Evolutionary conservation across 2,329 filamentous ascomycete species (phyloP).

Genomic region (Cryphonectria parasitica): DNA sequence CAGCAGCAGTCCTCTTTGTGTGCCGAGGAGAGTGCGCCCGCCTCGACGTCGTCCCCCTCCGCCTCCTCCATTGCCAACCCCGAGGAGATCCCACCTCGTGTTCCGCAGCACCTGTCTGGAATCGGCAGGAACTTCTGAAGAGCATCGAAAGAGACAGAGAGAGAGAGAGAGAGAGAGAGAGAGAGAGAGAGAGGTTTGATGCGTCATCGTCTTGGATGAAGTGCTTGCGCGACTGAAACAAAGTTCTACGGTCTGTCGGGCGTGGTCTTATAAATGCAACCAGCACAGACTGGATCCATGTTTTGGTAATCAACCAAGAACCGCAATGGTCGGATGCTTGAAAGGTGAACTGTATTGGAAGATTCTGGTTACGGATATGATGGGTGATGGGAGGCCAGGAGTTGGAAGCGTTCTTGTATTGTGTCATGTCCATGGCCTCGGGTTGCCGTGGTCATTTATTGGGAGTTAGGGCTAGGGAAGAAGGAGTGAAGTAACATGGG

Average conservation of each 20-base stretch:
- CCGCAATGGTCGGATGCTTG: no score
- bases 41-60: no score
- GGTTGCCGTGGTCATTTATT: not conserved
- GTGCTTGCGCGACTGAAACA: no score
- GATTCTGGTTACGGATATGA: no score
- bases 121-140: not conserved
- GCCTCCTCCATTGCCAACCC: not conserved
- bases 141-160: not conserved
- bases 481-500: not conserved
- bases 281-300: no score
- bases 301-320: no score
- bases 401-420: not conserved
- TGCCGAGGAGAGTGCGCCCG: constrained; percentile 17
- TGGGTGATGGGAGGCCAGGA: no score
- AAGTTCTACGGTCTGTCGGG: no score
- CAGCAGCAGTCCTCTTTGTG: constrained; percentile 25
- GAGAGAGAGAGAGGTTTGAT: not conserved
- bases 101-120: constrained; percentile 16
- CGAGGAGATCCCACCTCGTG: constrained; percentile 6
- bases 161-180: no score
- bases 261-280: no score
- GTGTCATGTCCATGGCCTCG: not conserved
- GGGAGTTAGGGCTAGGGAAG: not conserved
- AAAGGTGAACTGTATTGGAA: no score
- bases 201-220: not conserved